These are phyloP conservation scores for Talaromyces sp. DNA, from an alignment of 2,329 filamentous ascomycete genomes.

Conservation along the genomic window DNA sequence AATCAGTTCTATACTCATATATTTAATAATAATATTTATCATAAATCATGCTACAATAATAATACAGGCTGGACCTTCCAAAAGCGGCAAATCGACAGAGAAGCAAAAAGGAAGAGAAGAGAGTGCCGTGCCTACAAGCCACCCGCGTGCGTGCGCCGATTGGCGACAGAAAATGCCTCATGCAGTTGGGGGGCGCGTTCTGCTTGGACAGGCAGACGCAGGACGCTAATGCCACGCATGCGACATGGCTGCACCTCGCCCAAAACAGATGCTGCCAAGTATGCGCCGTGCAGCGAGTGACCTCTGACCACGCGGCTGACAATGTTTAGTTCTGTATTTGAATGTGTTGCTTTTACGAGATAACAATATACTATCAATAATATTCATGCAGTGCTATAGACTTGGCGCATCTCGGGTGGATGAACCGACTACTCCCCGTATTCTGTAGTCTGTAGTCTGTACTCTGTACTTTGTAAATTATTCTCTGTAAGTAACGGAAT, in stretches of 20 bases:
- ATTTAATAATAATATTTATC: neutral
- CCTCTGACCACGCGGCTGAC: neutral
- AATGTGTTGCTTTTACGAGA: neutral
- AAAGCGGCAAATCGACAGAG: neutral
- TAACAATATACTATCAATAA: neutral
- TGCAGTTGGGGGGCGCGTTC: neutral
- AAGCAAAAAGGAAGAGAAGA: neutral
- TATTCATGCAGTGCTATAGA: neutral
- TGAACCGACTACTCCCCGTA: neutral
- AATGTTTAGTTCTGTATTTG: no score
- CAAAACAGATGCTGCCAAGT: slow-evolving; percentile 2
- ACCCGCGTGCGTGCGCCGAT: neutral
- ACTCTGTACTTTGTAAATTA: no score
- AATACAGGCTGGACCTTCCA: slow-evolving; percentile 6
- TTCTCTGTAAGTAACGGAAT: no score
- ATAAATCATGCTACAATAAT: neutral
- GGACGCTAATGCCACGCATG: neutral
- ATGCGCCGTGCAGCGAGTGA: neutral
- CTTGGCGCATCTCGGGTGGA: neutral
- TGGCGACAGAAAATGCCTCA: slow-evolving; percentile 8
- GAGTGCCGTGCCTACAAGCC: neutral
- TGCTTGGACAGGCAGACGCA: neutral
- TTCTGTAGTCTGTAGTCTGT: no score
- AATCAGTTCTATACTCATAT: neutral
- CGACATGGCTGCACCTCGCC: slow-evolving; percentile 5